Evolutionary conservation across 2,329 filamentous ascomycete genomes (phyloP).

Genomic region (Fusarium nygamai): DNA sequence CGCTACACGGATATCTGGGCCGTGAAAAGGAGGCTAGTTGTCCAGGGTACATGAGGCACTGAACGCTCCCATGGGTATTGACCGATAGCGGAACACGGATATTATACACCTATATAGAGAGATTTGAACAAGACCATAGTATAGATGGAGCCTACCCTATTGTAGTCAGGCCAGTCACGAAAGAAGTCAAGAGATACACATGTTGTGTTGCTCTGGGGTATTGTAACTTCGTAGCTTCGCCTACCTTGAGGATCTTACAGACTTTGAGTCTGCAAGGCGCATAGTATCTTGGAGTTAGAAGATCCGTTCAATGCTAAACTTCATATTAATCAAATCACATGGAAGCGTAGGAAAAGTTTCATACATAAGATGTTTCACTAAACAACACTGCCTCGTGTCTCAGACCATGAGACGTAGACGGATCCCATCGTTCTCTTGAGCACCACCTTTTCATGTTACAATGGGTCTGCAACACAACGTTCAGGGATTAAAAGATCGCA

Average conservation of each 20-base stretch:
- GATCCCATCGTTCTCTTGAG: conserved; percentile 1
- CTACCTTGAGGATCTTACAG: not conserved
- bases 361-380: conserved; percentile 15
- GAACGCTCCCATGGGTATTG: not conserved
- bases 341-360: not conserved
- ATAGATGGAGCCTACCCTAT: too few species aligned
- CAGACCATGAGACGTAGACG: conserved; percentile 3
- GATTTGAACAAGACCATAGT: not conserved
- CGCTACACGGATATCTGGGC: not conserved
- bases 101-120: not conserved
- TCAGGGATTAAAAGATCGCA: not conserved
- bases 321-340: not conserved
- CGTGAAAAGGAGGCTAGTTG: not conserved
- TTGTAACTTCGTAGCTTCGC: not conserved
- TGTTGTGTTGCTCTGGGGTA: not conserved
- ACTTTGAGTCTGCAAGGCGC: not conserved
- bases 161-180: not conserved
- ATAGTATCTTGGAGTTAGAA: not conserved
- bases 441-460: not conserved
- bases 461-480: not conserved
- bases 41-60: not conserved
- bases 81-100: not conserved
- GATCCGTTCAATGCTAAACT: not conserved
- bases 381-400: conserved; percentile 17
- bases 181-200: not conserved